A percentile compares a stretch with the other conserved stretches of the same genome.
Conservation (phyloP, 148 eudicot genomes). For the Rhododendron henanense region DNA sequence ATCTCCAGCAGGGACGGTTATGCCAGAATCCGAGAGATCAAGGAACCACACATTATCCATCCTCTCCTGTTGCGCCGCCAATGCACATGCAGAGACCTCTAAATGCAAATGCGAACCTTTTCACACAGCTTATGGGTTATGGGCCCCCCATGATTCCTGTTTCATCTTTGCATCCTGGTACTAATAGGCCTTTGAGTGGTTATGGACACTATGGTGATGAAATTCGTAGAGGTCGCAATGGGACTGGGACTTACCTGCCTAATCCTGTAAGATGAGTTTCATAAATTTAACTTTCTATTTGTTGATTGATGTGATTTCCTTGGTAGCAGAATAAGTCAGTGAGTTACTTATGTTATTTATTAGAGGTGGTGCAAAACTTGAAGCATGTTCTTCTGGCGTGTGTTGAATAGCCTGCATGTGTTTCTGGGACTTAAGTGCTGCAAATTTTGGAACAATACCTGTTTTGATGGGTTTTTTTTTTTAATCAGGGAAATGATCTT, state of each 20-base stretch:
- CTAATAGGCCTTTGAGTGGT: conserved; percentile 25
- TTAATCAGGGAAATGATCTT: background rate
- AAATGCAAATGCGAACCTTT: conserved; percentile 21
- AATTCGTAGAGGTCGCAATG: conserved; percentile 38
- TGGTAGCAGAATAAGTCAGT: background rate
- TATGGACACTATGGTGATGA: conserved; percentile 34
- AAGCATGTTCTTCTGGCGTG: background rate
- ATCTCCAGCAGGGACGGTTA: conserved; percentile 53
- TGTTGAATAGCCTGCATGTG: conserved; percentile 1
- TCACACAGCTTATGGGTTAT: conserved; percentile 27
- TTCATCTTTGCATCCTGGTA: conserved; percentile 33
- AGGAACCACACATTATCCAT: conserved; percentile 29
- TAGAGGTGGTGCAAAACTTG: background rate
- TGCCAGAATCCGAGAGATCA: conserved; percentile 37
- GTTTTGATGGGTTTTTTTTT: background rate
- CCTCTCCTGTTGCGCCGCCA: conserved; percentile 32
- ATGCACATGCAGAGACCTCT: conserved; percentile 30
- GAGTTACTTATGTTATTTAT: background rate
- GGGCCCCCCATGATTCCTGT: conserved; percentile 32
- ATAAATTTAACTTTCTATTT: background rate
- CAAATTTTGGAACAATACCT: background rate
- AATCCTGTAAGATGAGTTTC: conserved; percentile 38
- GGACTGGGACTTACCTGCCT: conserved; percentile 66
- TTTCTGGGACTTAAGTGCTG: conserved; percentile 1
- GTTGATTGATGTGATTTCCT: background rate